These are phyloP conservation scores for sweet orange (Citrus sinensis) DNA, from an alignment of 345 rosid genomes.

Conservation along the genomic window DVS_A1.0 CM039168.1:4585001-4585500, in stretches of 20 bases:
- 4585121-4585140: neutral
- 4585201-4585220: constrained; percentile 88
- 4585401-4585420: neutral
- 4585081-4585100: neutral
- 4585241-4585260: constrained; percentile 94
- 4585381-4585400: neutral
- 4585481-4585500: constrained; percentile 78
- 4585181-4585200: constrained; percentile 68
- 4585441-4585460: neutral
- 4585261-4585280: constrained; percentile 93
- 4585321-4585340: constrained; percentile 77
- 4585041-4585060: neutral
- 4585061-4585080: neutral
- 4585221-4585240: constrained; percentile 84
- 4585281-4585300: constrained; percentile 85
- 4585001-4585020: neutral
- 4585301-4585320: constrained; percentile 72
- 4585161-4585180: neutral
- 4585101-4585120: too few species aligned
- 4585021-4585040: neutral
- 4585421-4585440: neutral
- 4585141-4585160: neutral
- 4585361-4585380: constrained; percentile 16
- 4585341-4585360: constrained; percentile 85
- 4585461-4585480: constrained; percentile 66